Conservation (phyloP, 2,329 filamentous ascomycete species). For the Claviceps fusiformis region DNA sequence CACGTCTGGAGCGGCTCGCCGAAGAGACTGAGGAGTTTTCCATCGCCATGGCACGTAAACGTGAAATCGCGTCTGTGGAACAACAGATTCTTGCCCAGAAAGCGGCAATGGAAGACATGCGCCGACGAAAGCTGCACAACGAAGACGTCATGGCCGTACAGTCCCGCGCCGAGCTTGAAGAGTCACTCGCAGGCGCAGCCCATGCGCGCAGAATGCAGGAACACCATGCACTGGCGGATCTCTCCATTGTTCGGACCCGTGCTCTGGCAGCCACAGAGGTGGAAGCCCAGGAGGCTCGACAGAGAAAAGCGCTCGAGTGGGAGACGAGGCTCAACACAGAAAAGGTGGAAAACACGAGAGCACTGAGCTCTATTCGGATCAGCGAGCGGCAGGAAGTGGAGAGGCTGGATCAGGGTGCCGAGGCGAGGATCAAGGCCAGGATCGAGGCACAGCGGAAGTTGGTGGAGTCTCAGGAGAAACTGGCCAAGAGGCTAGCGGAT, state of each 20-base stretch:
- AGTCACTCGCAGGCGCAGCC: conserved; percentile 21
- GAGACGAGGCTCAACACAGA: conserved; percentile 32
- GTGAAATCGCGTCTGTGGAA: conserved; percentile 38
- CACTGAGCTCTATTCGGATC: conserved; percentile 34
- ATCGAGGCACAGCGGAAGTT: conserved; percentile 39
- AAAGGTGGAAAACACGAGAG: conserved; percentile 33
- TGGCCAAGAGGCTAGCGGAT: conserved; percentile 31
- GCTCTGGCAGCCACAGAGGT: conserved; percentile 33
- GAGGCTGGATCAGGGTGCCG: conserved; percentile 30
- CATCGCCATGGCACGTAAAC: conserved; percentile 32
- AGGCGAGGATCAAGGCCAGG: conserved; percentile 29
- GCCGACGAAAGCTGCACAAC: conserved; percentile 29
- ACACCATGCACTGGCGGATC: conserved; percentile 33
- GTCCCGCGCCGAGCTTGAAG: conserved; percentile 33
- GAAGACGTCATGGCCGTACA: conserved; percentile 31
- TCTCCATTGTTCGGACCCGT: conserved; percentile 28
- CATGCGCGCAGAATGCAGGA: conserved; percentile 27
- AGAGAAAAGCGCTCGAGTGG: conserved; percentile 33
- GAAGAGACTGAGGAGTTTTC: conserved; percentile 36
- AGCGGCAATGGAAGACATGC: conserved; percentile 37
- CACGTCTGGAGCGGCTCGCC: conserved; percentile 29
- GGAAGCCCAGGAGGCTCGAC: conserved; percentile 29
- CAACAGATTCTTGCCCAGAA: conserved; percentile 35
- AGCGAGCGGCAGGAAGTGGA: conserved; percentile 39
- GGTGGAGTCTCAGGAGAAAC: conserved; percentile 31